phyloP scores from a whole-genome alignment of 1,284 basidiomycete genomes.

The Serendipita sp. region DNA sequence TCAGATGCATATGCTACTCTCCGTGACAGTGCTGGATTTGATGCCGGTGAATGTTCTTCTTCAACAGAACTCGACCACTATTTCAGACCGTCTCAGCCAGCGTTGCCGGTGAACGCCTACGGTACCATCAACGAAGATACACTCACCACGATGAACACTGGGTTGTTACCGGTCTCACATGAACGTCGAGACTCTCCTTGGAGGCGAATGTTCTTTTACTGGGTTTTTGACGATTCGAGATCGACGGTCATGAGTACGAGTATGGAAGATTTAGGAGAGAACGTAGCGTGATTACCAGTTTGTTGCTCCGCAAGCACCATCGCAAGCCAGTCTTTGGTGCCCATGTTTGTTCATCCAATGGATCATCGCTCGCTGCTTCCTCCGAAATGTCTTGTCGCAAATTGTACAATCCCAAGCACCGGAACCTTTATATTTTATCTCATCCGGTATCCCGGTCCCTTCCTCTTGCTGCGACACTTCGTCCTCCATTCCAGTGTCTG shows the following conservation, averaged over 20 bases:
- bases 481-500: too few relatives aligned
- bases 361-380: background rate
- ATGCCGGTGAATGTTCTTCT: conserved; percentile 4
- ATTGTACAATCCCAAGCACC: background rate
- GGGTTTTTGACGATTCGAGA: background rate
- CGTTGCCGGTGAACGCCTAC: background rate
- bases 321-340: background rate
- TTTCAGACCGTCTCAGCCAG: background rate
- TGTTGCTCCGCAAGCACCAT: background rate
- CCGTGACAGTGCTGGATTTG: background rate
- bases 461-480: too few relatives aligned
- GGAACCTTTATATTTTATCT: background rate
- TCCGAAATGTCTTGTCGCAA: background rate
- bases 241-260: background rate
- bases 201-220: background rate
- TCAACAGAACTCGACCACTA: background rate
- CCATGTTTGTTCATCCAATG: conserved; percentile 1
- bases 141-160: conserved; percentile 1
- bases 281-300: background rate
- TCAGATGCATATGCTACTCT: background rate
- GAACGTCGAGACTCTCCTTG: background rate
- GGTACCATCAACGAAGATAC: background rate
- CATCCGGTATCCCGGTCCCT: background rate
- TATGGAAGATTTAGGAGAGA: background rate
- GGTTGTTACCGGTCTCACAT: background rate